Base-by-base conservation (phyloP, 768 basidiomycete species). In the Suillus lakei region DNA sequence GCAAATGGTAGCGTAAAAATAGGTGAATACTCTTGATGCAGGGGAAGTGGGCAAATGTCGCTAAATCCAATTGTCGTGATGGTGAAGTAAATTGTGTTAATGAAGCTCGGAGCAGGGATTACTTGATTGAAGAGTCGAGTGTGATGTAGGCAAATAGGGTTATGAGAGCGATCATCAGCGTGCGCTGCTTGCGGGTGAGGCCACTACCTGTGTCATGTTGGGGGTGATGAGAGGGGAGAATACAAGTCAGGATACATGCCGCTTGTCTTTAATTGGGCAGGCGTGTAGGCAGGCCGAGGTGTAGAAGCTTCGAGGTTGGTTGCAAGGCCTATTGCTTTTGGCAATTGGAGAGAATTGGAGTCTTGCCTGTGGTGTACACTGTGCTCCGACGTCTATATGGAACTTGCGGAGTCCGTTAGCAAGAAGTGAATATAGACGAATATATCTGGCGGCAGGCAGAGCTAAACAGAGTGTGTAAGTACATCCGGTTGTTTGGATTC, bases 151-250 rank as follows among this genome's bases (percentile, higher is more conserved):
- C 80, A 28, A 95, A 81, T 1, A 96, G 78, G 18, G 89, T 72
- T 69, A 96, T 95, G 64, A 91, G 86, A 41, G 91, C 85, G 64
- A 95, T 89, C 38, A 91, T 86, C n/a, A 95, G 84, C 0, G 88
- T 85, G 5, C 93, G 86, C 70, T 95, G 94, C 71, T 88, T 93
- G 28, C 85, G 84, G 0, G 93, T 95, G 43, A 96, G 77, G 1
- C 94, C 94, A 67, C 91, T 93, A 5, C 90, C 91, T 92, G 60
- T 18, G 6, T 4, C 2, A 28, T 15, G 34, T n/a, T 39, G 38
- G 66, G n/a, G n/a, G 64, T 32, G 44, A 26, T 60, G 39, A 55
- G 59, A 32, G 38, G 65, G 4, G 30, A 41, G 41, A 3, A 26
- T 7, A 44, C 62, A 48, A 34, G 23, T 7, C 13, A 23, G 5